Base-by-base conservation (phyloP, 768 basidiomycete species). In the Auricularia sp. region DNA sequence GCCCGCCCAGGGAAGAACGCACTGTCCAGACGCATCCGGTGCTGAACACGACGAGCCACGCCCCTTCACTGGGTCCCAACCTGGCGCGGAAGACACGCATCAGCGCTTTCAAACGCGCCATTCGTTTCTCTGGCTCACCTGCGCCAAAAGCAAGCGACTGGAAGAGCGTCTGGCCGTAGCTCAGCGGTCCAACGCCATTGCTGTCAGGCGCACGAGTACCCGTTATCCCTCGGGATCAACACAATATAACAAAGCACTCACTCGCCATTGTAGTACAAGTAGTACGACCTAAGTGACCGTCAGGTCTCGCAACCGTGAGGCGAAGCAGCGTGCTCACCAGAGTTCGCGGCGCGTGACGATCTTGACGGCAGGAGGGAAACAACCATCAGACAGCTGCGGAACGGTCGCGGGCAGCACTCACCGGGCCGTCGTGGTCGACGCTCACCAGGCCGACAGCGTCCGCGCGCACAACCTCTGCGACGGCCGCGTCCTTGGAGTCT, bases 1-100 rank as follows among this genome's bases (percentile, higher is more conserved):
- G 18, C 81, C 78, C 6, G 77, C 82, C 91, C 90, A 92, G 0
- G 88, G 89, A 47, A 93, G 75, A 34, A 92, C 89, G 68, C 91
- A 92, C 71, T 83, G 82, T 0, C 88, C 88, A 0, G 89, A 89
- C 0, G 88, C 76, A 54, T 73, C 79, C 0, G 70, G 68, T n/a
- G 78, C 81, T 36, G 72, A 76, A 70, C 90, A 93, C 1, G 87
- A 84, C 0, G 86, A 87, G 1, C 89, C 89, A 4, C 83, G 84
- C 0, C 91, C 90, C 64, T 77, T 77, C 3, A 80, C 71, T 0
- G 89, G 88, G 69, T 92, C 91, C 65, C 81, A 89, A 1, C 90
- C 89, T 65, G 56, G 16, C 2, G 10, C 2, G 24, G 21, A 51
- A 13, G 1, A 36, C 24, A 39, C n/a, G 54, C 1, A 24, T 24